Conservation (phyloP, 2,329 filamentous ascomycete genomes). For the Colletotrichum cereale region DNA sequence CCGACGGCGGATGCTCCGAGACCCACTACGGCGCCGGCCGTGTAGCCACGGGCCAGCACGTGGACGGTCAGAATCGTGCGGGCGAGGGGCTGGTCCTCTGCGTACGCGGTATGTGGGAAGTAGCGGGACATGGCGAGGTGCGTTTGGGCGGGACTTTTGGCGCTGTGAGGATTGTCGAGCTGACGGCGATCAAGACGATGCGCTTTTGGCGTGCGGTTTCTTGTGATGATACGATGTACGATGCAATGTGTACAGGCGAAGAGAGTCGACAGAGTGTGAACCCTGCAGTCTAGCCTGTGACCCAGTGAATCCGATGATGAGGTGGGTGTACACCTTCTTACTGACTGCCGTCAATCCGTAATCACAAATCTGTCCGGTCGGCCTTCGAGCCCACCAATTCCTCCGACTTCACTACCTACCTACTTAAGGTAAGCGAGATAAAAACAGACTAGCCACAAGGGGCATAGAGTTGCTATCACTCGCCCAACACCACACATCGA, state of each 20-base stretch:
- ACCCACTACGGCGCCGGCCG: constrained; percentile 64
- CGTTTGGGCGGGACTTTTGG: not conserved
- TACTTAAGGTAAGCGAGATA: not conserved
- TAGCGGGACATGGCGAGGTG: constrained; percentile 63
- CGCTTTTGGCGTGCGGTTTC: not conserved
- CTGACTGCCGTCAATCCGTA: not conserved
- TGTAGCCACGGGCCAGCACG: constrained; percentile 68
- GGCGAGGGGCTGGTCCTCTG: constrained; percentile 71
- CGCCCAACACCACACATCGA: not conserved
- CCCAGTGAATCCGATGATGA: not conserved
- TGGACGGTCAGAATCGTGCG: constrained; percentile 70
- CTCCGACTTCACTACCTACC: constrained; percentile 15
- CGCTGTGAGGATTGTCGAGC: not conserved
- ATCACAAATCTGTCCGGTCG: not conserved
- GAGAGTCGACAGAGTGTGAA: not conserved
- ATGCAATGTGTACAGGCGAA: not conserved
- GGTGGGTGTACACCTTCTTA: not conserved
- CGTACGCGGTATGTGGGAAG: constrained; percentile 67
- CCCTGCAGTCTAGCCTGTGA: not conserved
- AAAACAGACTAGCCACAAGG: constrained; percentile 5
- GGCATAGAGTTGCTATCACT: not conserved
- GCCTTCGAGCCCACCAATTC: constrained; percentile 10
- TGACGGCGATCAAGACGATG: not conserved
- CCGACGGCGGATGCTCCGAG: constrained; percentile 53
- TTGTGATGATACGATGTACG: not conserved